These are phyloP conservation scores for Cladophialophora chaetospira DNA, from an alignment of 2,329 filamentous ascomycete species.

Conservation along the genomic window DNA sequence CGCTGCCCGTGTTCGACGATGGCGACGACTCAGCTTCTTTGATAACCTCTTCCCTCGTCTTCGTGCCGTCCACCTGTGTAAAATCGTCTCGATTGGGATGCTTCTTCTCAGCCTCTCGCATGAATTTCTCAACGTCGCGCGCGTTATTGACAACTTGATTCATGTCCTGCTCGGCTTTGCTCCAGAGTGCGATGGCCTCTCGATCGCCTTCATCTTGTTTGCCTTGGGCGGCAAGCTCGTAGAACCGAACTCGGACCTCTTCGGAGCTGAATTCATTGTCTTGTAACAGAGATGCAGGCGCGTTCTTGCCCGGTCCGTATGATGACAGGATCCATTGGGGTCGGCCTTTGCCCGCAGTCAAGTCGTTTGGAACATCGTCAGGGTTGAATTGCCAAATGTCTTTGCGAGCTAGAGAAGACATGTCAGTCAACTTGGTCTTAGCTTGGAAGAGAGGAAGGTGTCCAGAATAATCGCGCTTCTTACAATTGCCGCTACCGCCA, in stretches of 20 bases:
- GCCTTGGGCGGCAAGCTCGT: conserved; percentile 64
- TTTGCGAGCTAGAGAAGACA: conserved; percentile 35
- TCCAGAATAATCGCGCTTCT: neutral
- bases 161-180: conserved; percentile 70
- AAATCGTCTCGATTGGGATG: conserved; percentile 76
- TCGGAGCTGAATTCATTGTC: conserved; percentile 88
- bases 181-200: conserved; percentile 58
- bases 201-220: conserved; percentile 53
- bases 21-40: conserved; percentile 37
- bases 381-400: conserved; percentile 49
- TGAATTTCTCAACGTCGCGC: conserved; percentile 70
- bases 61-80: conserved; percentile 44
- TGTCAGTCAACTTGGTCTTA: conserved; percentile 12
- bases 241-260: conserved; percentile 75
- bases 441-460: neutral
- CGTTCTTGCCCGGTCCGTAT: conserved; percentile 76
- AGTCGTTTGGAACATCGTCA: conserved; percentile 65
- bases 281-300: conserved; percentile 81
- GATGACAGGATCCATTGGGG: conserved; percentile 85
- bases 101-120: conserved; percentile 65
- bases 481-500: conserved; percentile 19
- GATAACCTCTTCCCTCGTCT: conserved; percentile 34
- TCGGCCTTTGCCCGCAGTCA: conserved; percentile 62
- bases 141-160: conserved; percentile 69
- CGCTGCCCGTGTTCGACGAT: neutral